These are phyloP conservation scores for Neurospora sp. DNA, from an alignment of 495 filamentous ascomycete genomes.

Conservation along the genomic window DNA sequence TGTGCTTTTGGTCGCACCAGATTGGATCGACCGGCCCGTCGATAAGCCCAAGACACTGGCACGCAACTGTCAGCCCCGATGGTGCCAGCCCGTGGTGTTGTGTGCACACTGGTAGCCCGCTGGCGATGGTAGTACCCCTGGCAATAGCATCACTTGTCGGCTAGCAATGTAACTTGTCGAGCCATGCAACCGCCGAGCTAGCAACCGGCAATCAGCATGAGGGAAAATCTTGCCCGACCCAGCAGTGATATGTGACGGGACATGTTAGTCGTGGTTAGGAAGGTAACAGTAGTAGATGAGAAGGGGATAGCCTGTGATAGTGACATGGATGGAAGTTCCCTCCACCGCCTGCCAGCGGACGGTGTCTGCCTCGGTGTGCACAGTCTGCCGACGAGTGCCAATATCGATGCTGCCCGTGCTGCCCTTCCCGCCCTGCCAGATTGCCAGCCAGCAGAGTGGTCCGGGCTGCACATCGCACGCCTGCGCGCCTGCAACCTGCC, in stretches of 20 bases:
- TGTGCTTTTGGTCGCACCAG: not conserved
- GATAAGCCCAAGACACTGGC: not conserved
- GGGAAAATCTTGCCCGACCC: not conserved
- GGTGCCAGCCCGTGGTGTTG: not conserved
- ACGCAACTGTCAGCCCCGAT: not conserved
- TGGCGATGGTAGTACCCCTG: not conserved
- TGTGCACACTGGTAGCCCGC: not conserved
- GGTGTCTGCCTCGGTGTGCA: not conserved
- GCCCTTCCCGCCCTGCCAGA: not conserved
- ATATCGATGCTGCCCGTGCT: not conserved
- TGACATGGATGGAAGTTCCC: not conserved
- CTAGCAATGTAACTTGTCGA: not conserved
- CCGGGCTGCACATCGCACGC: not conserved
- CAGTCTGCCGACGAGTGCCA: not conserved
- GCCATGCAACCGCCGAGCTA: not conserved
- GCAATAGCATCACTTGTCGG: not conserved
- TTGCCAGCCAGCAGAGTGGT: not conserved
- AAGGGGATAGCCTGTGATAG: not conserved
- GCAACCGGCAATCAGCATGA: not conserved
- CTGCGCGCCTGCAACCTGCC: not conserved
- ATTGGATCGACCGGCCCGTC: not conserved
- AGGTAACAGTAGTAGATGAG: not conserved
- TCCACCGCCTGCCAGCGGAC: not conserved
- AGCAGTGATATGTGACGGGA: not conserved
- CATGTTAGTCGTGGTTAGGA: not conserved